phyloP scores from a whole-genome alignment of 2,329 filamentous ascomycete species.

The Xylariales sp. region DNA sequence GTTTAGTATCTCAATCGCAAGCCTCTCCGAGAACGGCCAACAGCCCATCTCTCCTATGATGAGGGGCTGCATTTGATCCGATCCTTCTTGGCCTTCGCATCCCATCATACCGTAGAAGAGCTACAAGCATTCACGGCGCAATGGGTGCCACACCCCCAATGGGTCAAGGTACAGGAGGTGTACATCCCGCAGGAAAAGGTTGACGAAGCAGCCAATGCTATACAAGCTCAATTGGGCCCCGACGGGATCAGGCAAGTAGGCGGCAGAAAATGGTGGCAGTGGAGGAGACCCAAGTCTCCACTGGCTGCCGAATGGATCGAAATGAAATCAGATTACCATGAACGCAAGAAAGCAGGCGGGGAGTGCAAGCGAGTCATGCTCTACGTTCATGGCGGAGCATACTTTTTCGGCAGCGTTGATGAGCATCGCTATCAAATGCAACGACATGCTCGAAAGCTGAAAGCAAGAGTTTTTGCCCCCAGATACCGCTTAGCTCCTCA shows the following conservation, averaged over 20 bases:
- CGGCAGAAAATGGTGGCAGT: constrained; percentile 85
- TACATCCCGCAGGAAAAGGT: constrained; percentile 62
- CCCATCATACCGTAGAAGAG: constrained; percentile 88
- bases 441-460: constrained; percentile 87
- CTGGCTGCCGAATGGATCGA: constrained; percentile 93
- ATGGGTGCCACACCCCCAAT: constrained; percentile 84
- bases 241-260: constrained; percentile 73
- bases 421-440: constrained; percentile 99
- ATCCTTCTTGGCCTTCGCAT: constrained; percentile 78
- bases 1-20: constrained; percentile 76
- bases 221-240: constrained; percentile 72
- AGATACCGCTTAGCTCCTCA: constrained; percentile 86
- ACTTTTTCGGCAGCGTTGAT: constrained; percentile 93
- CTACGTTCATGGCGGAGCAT: constrained; percentile 91
- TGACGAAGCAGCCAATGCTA: constrained; percentile 57
- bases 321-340: constrained; percentile 78
- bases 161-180: constrained; percentile 75
- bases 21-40: constrained; percentile 71
- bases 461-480: constrained; percentile 83
- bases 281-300: constrained; percentile 63
- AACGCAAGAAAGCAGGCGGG: constrained; percentile 58
- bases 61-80: constrained; percentile 86
- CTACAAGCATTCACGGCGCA: constrained; percentile 87
- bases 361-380: constrained; percentile 76
- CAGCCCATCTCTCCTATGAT: constrained; percentile 88